Base-by-base conservation (phyloP, 164 flowering plant species). In the Buxus sempervirens region DNA sequence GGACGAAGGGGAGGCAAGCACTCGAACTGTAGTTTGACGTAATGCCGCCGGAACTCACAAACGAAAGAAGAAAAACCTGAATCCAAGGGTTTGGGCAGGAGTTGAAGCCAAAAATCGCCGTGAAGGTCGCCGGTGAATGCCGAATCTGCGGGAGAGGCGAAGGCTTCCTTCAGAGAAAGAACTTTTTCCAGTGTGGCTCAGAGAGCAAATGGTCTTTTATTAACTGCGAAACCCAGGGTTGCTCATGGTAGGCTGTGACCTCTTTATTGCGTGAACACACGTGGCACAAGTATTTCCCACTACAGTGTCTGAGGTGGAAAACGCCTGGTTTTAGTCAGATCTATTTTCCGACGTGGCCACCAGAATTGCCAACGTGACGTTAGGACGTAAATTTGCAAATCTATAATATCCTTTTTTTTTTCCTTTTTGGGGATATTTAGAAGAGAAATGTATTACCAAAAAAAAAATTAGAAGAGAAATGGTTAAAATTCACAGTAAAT, bases 271-370 rank as follows among this genome's bases (percentile, higher is more conserved):
- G 18, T 45, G 54, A 59, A 56, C 36, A 60, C 67, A 72, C 70
- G 75, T 72, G 75, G 70, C 75, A 48, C 10, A 19, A 57, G 22
- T 15, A 18, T 4, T n/a, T 64, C 55, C 58, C 49, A 26, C 49
- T 55, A 58, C 38, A 24, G 60, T 59, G 54, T 73, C 72, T 56
- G 1, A 73, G 8, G 65, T 73, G 76, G 76, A 41, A 18, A 54
- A 54, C 65, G 59, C 14, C 59, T 69, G 76, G 55, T 54, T 0
- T 13, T n/a, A 13, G 25, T 24, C 38, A 19, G 62, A 67, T 16
- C 54, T 25, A 24, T 60, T 41, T 65, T 51, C 58, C 41, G 60
- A 72, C 54, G 66, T 72, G 65, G 74, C 60, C 14, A 54, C 57
- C 20, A 4, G 57, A 22, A 20, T 54, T n/a, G 57, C 57, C 57